Conservation (phyloP, 2,329 filamentous ascomycete genomes). For the Paecilomyces sp. region DNA sequence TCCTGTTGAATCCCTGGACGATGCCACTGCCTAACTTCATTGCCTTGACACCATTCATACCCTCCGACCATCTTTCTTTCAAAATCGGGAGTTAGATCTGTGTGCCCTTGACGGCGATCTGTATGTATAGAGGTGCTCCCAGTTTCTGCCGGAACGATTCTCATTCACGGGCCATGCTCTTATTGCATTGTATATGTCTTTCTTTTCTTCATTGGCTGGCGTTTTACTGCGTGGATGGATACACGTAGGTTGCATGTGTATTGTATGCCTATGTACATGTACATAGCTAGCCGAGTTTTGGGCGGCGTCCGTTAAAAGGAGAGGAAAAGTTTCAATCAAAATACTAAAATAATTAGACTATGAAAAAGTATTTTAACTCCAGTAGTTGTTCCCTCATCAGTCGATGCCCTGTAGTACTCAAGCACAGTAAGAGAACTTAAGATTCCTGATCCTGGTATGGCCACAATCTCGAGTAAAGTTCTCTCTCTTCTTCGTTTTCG, state of each 20-base stretch:
- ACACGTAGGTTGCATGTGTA: conserved; percentile 29
- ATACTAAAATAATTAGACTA: not conserved
- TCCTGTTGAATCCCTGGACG: conserved; percentile 7
- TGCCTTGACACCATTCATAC: not conserved
- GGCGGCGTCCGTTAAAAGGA: not conserved
- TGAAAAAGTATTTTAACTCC: not conserved
- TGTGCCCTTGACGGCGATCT: not conserved
- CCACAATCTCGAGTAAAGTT: conserved; percentile 10
- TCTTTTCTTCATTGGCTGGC: not conserved
- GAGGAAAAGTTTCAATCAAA: not conserved
- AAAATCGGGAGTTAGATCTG: not conserved
- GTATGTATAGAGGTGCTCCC: not conserved
- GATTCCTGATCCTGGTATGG: conserved; percentile 8
- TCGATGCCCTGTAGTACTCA: not conserved
- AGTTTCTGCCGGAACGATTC: not conserved
- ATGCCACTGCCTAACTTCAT: not conserved
- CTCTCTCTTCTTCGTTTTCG: not conserved
- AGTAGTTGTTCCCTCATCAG: not conserved
- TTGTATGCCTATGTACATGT: conserved; percentile 16
- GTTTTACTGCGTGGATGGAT: conserved; percentile 22
- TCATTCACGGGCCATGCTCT: not conserved
- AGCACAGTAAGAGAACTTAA: not conserved
- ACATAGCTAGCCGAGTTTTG: conserved; percentile 5
- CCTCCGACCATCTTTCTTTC: not conserved
- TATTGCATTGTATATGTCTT: not conserved